Evolutionary conservation across 1,284 basidiomycete genomes (phyloP), one percentile per base, ranked within the genome.

Genomic region (Hemileia vastatrix): DNA sequence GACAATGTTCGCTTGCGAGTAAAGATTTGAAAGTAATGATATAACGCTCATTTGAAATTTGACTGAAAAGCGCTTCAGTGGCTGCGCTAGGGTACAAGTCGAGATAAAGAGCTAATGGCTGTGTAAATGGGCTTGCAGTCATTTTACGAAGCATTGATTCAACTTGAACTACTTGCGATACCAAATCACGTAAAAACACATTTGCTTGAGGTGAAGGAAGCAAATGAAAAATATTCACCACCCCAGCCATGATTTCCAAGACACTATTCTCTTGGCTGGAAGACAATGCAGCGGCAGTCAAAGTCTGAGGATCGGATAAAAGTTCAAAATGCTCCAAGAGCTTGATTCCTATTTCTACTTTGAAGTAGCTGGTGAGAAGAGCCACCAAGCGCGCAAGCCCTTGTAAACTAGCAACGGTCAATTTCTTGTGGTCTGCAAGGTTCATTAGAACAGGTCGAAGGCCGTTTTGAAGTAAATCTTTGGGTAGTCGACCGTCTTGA

Each of bases 331-430:
- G 95, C 71, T 97, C 93, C 15, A 99, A 81, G 6, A 99, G 83
- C 78, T 98, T 98, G 76, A 90, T 85, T 6, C 95, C 96, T 68
- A 99, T 98, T 79, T 99, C 95, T 48, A 98, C 94, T 77, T 98
- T 98, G 85, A 99, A 99, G 78, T 99, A 99, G 76, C 95, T 97
- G 52, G 93, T 96, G 61, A 99, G 79, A 5, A 98, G 82, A 76
- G 96, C 91, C 54, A 99, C 80, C 64, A 99, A 82, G n/a, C 93
- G 85, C 11, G 95, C 94, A 23, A 99, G 80, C 3, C 96, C 95
- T 75, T 97, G 91, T 52, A 99, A 79, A 18, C 94, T 93, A 4
- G 90, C 84, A n/a, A 96, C 88, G 3, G 91, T 94, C 31, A 99
- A 81, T 31, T 90, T 85, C 73, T 93, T 92, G 45, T 93, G 88